Percentiles rank a stretch among this genome's conserved stretches.
Conservation (phyloP, 2,329 filamentous ascomycete species). For the Penicillium corylophilum region DNA sequence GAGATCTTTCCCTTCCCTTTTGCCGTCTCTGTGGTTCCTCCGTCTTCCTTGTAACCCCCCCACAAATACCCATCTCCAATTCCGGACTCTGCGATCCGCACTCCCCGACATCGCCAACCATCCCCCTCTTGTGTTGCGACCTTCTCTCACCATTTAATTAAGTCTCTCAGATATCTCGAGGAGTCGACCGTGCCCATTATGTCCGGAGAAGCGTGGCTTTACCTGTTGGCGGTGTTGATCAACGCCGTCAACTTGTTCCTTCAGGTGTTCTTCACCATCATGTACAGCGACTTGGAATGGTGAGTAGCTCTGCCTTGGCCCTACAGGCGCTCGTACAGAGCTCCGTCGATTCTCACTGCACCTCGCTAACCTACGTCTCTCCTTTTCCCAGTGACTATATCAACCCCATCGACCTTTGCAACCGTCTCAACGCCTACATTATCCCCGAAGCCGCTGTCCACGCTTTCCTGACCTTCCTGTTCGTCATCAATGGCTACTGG, state of each 20-base stretch:
- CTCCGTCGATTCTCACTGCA: background rate
- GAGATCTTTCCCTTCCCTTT: background rate
- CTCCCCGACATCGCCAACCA: conserved; percentile 3
- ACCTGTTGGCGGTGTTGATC: conserved; percentile 95
- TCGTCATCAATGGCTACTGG: conserved; percentile 99
- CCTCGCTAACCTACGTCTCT: conserved; percentile 25
- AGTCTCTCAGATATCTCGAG: conserved; percentile 3
- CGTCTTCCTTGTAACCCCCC: conserved; percentile 18
- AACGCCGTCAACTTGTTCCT: conserved; percentile 99
- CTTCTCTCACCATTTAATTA: conserved; percentile 3
- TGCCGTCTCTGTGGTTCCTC: conserved; percentile 17
- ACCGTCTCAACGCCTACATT: conserved; percentile 99
- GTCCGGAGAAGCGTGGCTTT: conserved; percentile 98
- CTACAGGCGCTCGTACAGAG: background rate
- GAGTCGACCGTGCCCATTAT: conserved; percentile 54
- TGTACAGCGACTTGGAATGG: conserved; percentile 99
- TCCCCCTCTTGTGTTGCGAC: conserved; percentile 1
- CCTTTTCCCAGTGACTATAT: conserved; percentile 79
- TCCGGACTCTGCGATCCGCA: conserved; percentile 17
- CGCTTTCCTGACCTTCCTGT: conserved; percentile 90
- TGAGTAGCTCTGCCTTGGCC: conserved; percentile 52
- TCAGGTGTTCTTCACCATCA: conserved; percentile 99
- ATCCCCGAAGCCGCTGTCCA: conserved; percentile 97
- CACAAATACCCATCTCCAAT: conserved; percentile 27
- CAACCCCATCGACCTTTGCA: conserved; percentile 99